Conservation (phyloP, 192 early-diverging fungal genomes). For the Chytriomyces sp. region DNA sequence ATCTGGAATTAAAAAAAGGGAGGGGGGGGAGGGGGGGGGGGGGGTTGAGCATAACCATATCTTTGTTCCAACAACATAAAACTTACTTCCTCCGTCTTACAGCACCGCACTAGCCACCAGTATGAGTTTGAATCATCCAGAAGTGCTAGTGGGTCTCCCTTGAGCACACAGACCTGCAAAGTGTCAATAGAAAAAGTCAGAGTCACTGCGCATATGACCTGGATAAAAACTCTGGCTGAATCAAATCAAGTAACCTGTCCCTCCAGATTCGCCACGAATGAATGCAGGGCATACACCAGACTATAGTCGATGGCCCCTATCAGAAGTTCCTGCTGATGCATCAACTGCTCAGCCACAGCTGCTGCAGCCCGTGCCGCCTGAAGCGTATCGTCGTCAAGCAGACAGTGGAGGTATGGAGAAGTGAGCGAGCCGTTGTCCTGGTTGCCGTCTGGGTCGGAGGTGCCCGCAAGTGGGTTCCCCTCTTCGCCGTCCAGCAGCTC, state of each 20-base stretch:
- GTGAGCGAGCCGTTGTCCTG: background rate
- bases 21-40: too few relatives aligned
- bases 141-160: slow-evolving; percentile 76
- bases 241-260: slow-evolving; percentile 59
- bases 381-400: slow-evolving; percentile 14
- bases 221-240: slow-evolving; percentile 34
- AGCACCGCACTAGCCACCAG: slow-evolving; percentile 71
- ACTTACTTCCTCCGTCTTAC: slow-evolving; percentile 67
- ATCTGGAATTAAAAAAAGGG: slow-evolving; percentile 52
- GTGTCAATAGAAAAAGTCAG: background rate
- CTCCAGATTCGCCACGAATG: slow-evolving; percentile 83
- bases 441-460: background rate
- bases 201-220: background rate
- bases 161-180: slow-evolving; percentile 68
- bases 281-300: slow-evolving; percentile 86
- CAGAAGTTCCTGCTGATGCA: slow-evolving; percentile 14
- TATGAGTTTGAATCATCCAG: slow-evolving; percentile 86
- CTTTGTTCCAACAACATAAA: background rate
- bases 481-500: background rate
- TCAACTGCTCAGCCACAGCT: slow-evolving; percentile 15
- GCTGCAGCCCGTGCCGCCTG: slow-evolving; percentile 24
- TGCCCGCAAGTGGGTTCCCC: background rate
- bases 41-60: background rate
- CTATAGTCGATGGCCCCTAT: slow-evolving; percentile 70
- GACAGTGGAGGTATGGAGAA: background rate